A percentile compares a stretch with the other conserved stretches of the same genome.
Evolutionary conservation across 116 monocot genomes (phyloP).

Genomic region (Papilionanthe hybrid): DNA sequence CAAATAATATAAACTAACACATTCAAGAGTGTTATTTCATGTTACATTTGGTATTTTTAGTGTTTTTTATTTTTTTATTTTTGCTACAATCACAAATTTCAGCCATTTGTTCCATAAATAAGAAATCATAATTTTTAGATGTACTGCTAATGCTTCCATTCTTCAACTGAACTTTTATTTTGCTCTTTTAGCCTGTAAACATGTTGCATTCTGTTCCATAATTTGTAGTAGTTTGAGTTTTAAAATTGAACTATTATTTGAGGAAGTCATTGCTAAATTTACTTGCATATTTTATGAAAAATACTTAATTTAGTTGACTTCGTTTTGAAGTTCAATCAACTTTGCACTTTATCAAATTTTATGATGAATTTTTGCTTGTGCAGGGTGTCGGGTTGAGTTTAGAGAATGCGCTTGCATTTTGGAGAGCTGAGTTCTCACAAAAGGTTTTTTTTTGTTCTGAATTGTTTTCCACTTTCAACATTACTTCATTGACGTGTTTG

Average conservation of each 20-base stretch:
- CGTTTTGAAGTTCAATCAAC: not conserved
- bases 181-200: no score
- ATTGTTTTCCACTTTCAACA: not conserved
- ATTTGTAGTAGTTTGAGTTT: no score
- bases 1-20: not conserved
- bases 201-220: no score
- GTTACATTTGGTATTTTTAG: not conserved
- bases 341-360: not conserved
- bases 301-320: not conserved
- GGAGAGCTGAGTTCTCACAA: slow-evolving; percentile 77
- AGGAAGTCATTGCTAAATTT: not conserved
- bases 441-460: slow-evolving; percentile 47
- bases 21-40: not conserved
- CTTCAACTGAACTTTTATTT: no score
- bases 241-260: no score
- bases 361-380: slow-evolving; percentile 3
- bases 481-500: slow-evolving; percentile 1
- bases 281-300: not conserved
- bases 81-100: not conserved
- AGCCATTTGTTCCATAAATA: not conserved
- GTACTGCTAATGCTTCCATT: not conserved
- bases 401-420: slow-evolving; percentile 95
- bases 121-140: not conserved
- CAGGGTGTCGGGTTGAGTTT: slow-evolving; percentile 91
- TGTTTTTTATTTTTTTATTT: not conserved